Base-by-base conservation (phyloP, 2,329 filamentous ascomycete genomes). In the Ceratocystis cubensis region DNA sequence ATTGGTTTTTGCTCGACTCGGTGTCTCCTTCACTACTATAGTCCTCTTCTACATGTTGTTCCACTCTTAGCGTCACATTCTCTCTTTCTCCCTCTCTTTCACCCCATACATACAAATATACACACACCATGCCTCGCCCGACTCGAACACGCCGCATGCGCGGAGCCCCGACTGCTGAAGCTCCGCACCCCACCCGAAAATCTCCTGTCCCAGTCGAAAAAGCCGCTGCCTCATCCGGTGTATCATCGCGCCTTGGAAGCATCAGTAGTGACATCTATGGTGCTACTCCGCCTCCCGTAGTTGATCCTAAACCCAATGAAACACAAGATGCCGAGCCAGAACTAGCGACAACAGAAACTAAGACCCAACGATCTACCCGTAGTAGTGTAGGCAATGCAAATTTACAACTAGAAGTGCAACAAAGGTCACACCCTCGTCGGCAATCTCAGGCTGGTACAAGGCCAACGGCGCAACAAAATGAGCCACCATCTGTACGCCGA, bases 231-330 rank as follows among this genome's bases (percentile, higher is more conserved):
- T 61, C 66, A 5, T 25, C 46, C 33, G 66, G 63, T 17, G 75
- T 75, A 70, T 74, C 74, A 7, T 64, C 68, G 17, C 61, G 63
- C 7, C 41, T 57, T n/a, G 50, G 66, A 6, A 62, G 62, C 50
- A 37, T 65, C n/a, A 66, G 50, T 41, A 69, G 67, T 44, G 67
- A 69, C 22, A 66, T 69, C 22, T 69, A 69, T 57, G 33, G 50
- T n/a, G 63, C 67, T 3, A 69, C 67, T 30, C 67, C 67, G n/a
- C 67, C 67, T 6, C 64, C 64, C 6, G 2, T 53, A 10, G 28
- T 53, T 28, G 63, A 10, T 1, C 5, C 44, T 20, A 37, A 56
- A 22, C 33, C 37, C 37, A 56, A 46, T 68, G 22, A 69, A 53
- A 68, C 66, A 25, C 66, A 66, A 37, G 65, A 68, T 45, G 30